A percentile compares a stretch with the other conserved stretches of the same genome.
Evolutionary conservation across 169 alveolate genomes (phyloP).

Genomic region (Condylostoma magnum): DNA sequence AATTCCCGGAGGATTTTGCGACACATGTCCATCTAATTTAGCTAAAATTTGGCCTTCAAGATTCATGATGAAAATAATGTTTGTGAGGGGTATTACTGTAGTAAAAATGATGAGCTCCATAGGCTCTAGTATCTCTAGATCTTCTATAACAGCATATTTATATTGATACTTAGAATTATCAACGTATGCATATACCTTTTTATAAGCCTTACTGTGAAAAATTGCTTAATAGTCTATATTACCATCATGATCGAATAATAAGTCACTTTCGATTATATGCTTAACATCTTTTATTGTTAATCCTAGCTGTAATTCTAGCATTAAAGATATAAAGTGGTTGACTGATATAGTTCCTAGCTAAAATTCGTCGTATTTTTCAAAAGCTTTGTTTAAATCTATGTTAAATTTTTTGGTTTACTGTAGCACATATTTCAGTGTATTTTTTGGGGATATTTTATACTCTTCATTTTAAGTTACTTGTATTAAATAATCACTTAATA

Average conservation of each 20-base stretch:
- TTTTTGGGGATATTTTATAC: not conserved
- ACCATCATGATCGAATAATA: not conserved
- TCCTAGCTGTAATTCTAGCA: slow-evolving; percentile 2
- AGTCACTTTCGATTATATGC: not conserved
- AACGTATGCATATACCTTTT: not conserved
- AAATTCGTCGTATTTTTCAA: not conserved
- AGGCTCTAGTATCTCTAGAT: slow-evolving; percentile 6
- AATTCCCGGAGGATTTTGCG: not conserved
- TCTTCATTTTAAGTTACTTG: too few species aligned
- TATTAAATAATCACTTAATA: too few species aligned
- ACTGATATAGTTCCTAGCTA: slow-evolving; percentile 5
- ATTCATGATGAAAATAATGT: not conserved
- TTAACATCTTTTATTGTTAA: not conserved
- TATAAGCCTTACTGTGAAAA: not conserved
- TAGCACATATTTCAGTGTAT: not conserved
- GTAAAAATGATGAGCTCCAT: not conserved
- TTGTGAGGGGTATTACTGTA: not conserved
- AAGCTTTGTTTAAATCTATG: slow-evolving; percentile 7
- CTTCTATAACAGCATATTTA: slow-evolving; percentile 20
- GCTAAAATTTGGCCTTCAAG: not conserved
- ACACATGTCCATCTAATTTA: slow-evolving; percentile 6
- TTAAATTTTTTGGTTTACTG: slow-evolving; percentile 9
- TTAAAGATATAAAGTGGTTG: not conserved
- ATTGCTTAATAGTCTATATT: slow-evolving; percentile 1
- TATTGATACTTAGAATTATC: not conserved